Evolutionary conservation across 1,284 basidiomycete species (phyloP).

Genomic region (Meripilus lineatus): DNA sequence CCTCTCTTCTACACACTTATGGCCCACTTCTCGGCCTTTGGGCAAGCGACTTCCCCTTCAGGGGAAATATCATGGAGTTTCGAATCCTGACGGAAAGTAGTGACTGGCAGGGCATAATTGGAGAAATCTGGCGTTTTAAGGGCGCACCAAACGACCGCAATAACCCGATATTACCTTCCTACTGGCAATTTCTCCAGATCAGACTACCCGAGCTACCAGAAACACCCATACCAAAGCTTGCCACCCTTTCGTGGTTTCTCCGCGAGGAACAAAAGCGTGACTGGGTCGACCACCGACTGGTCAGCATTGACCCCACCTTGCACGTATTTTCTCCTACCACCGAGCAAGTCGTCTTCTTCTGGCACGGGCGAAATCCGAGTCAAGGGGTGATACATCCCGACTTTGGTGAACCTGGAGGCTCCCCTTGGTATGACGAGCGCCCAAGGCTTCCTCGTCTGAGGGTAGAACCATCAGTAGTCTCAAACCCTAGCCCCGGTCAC

Average conservation of each 20-base stretch:
- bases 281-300: no score
- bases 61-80: conserved; percentile 20
- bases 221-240: no score
- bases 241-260: no score
- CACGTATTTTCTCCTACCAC: no score
- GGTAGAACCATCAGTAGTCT: no score
- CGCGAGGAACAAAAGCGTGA: no score
- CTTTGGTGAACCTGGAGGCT: conserved; percentile 9
- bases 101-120: conserved; percentile 15
- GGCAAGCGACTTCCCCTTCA: conserved; percentile 21
- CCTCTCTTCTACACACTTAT: conserved; percentile 17
- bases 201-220: no score
- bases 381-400: conserved; percentile 14
- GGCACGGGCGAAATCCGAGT: no score
- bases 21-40: conserved; percentile 19
- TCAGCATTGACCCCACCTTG: no score
- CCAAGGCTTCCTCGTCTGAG: conserved; percentile 13
- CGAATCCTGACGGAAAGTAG: conserved; percentile 11
- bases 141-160: background rate
- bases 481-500: no score
- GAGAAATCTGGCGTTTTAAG: conserved; percentile 19
- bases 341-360: no score
- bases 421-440: conserved; percentile 15
- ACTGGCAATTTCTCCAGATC: conserved; percentile 16
- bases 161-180: conserved; percentile 11